phyloP scores from a whole-genome alignment of 208 protist species.

The Crithidia acanthocephali region DNA sequence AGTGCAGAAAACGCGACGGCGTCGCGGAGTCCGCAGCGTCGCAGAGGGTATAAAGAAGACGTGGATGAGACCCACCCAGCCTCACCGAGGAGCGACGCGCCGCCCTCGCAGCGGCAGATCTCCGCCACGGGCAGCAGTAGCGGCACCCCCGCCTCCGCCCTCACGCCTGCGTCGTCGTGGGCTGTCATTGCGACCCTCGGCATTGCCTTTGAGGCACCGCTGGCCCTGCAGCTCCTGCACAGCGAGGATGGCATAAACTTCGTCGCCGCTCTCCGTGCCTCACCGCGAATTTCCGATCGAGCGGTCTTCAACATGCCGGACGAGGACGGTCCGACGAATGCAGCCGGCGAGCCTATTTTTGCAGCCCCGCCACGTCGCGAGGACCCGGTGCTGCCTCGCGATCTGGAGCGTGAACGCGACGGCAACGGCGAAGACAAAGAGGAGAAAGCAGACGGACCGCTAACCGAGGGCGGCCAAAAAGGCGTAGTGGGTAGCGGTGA shows the following conservation, averaged over 20 bases:
- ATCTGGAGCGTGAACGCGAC: conserved; percentile 8
- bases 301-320: conserved; percentile 25
- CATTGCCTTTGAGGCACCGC: conserved; percentile 30
- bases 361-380: conserved; percentile 9
- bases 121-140: background rate
- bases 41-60: conserved; percentile 12
- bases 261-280: conserved; percentile 23
- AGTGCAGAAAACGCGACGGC: background rate
- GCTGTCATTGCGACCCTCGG: conserved; percentile 32
- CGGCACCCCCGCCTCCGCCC: background rate
- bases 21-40: background rate
- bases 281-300: background rate
- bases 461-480: too few species aligned
- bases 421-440: background rate
- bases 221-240: conserved; percentile 34
- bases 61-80: conserved; percentile 15
- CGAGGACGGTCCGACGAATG: conserved; percentile 18
- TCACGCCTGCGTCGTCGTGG: background rate
- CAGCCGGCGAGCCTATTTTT: conserved; percentile 6
- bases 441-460: background rate
- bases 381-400: conserved; percentile 14
- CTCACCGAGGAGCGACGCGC: background rate
- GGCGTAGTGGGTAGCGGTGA: background rate
- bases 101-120: background rate
- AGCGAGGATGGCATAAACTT: conserved; percentile 27